phyloP scores from a whole-genome alignment of 306 rosid species.

The Astragalus membranaceus region DNA sequence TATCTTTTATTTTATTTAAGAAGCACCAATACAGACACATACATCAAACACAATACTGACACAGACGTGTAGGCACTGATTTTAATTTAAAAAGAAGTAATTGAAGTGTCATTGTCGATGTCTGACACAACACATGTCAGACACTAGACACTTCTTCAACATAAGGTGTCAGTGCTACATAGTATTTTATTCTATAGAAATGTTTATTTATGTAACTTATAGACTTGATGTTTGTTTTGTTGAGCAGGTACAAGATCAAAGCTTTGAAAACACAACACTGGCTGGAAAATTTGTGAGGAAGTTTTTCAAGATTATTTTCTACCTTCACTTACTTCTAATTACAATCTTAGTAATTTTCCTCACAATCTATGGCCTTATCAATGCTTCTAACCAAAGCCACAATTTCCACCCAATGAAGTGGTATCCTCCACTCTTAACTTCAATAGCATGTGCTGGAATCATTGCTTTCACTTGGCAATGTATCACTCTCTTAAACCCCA shows the following conservation, averaged over 20 bases:
- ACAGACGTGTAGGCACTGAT: too few relatives aligned
- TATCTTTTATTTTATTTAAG: neutral
- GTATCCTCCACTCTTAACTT: constrained; percentile 47
- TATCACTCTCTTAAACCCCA: constrained; percentile 30
- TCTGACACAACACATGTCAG: too few relatives aligned
- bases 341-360: constrained; percentile 27
- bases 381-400: constrained; percentile 9
- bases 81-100: too few relatives aligned
- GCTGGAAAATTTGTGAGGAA: constrained; percentile 11
- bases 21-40: neutral
- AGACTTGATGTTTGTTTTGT: neutral
- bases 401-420: constrained; percentile 41
- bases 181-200: neutral
- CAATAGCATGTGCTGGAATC: constrained; percentile 37
- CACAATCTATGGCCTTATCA: constrained; percentile 27
- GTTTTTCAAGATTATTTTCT: constrained; percentile 28
- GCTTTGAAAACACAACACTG: constrained; percentile 15
- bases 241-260: constrained; percentile 31
- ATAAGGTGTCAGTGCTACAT: too few relatives aligned
- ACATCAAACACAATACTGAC: too few relatives aligned
- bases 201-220: neutral
- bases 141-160: too few relatives aligned
- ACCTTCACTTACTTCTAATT: constrained; percentile 35
- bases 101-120: too few relatives aligned
- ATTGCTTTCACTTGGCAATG: constrained; percentile 48